These are phyloP conservation scores for Chlorociboria aeruginascens DNA, from an alignment of 495 filamentous ascomycete species.

Conservation along the genomic window DNA sequence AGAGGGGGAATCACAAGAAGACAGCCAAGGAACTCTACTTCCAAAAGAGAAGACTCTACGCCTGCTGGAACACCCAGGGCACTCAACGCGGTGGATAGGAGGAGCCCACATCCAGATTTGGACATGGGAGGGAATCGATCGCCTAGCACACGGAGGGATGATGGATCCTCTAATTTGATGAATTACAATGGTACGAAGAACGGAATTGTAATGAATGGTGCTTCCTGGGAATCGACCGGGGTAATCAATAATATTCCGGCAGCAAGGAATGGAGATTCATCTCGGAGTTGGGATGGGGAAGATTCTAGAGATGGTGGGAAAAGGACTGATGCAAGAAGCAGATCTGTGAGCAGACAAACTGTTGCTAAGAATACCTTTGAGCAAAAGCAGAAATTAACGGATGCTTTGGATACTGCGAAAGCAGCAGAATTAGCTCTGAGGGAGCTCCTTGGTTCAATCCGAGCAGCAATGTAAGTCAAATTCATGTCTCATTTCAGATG, in stretches of 20 bases:
- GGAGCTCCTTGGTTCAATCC: constrained; percentile 66
- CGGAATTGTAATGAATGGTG: constrained; percentile 9
- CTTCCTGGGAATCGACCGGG: constrained; percentile 62
- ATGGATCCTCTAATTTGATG: not conserved
- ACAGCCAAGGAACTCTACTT: constrained; percentile 52
- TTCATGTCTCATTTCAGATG: not conserved
- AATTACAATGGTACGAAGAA: constrained; percentile 10
- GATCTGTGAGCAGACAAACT: constrained; percentile 28
- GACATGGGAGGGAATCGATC: constrained; percentile 13
- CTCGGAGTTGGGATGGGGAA: constrained; percentile 14
- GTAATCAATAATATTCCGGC: constrained; percentile 67
- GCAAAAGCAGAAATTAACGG: constrained; percentile 41
- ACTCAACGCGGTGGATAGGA: constrained; percentile 17
- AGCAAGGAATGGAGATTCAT: constrained; percentile 14
- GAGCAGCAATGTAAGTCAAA: constrained; percentile 61
- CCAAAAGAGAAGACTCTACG: constrained; percentile 34
- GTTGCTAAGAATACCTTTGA: constrained; percentile 45
- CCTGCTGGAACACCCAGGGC: constrained; percentile 32
- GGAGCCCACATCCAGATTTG: constrained; percentile 11
- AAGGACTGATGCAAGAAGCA: constrained; percentile 14
- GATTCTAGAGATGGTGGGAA: constrained; percentile 15
- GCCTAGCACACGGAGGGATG: constrained; percentile 11
- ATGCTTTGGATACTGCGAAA: constrained; percentile 57
- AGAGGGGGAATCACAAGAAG: constrained; percentile 73
- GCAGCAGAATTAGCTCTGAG: constrained; percentile 76